Base-by-base conservation (phyloP, 2,329 filamentous ascomycete species). In the Phyllosticta citriasiana region DNA sequence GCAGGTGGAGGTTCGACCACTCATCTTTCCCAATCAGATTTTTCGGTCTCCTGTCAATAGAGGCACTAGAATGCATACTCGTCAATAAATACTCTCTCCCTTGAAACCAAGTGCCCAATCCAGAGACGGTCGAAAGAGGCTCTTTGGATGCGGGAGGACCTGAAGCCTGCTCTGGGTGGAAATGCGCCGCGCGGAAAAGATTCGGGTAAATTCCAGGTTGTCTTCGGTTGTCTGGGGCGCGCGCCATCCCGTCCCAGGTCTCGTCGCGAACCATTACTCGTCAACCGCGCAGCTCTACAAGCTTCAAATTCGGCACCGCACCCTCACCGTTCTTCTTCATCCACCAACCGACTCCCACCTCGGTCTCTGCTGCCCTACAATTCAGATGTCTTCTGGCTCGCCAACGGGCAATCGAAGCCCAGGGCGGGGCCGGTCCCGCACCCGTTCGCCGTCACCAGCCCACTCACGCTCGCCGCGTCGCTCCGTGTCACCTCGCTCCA, bases 391-490 rank as follows among this genome's bases (percentile, higher is more conserved):
- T 12, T 57, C 61, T 40, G 57, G 57, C 53, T 59, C 61, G 3
- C 57, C 61, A n/a, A 59, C 61, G 4, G 50, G 25, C 3, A 24
- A 55, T 22, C 74, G 71, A 63, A 77, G 74, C 67, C 65, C 64
- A 40, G 76, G 75, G 47, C 76, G 76, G 64, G 72, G 76, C 61
- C 75, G 74, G 62, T 77, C 76, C 53, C 72, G 63, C 58, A 70
- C 67, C 63, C 60, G 68, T 64, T 55, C 65, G 51, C 55, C 55
- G 8, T 68, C 69, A 57, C 65, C 60, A 62, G 66, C 62, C 61
- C 68, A 63, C 25, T 72, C 71, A 33, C 67, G 62, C 57, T 72
- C 73, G 51, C 71, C 68, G 14, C 68, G 67, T 50, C 69, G 71
- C 57, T 76, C 76, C n/a, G 64, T 71, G 57, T 72, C 72, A 35